Evolutionary conservation across 164 flowering plant genomes (phyloP), one percentile per base, ranked within the genome.

Genomic region (Umbilicus rupestris): DNA sequence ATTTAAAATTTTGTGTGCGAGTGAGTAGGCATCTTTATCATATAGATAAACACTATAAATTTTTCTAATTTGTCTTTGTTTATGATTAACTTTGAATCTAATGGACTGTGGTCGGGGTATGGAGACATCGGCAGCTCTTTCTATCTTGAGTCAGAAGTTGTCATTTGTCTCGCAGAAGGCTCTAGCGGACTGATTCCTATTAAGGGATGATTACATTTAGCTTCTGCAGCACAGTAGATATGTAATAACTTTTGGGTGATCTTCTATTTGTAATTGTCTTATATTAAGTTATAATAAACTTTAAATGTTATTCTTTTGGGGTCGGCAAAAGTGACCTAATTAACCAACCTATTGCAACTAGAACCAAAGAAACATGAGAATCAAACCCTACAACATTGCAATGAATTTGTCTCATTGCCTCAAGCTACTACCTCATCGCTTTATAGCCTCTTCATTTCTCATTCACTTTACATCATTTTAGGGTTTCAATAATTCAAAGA

Each of bases 341-440:
- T n/a, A 49, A 49, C 55, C 55, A 22, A 28, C 37, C 37, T 35
- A 35, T 35, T 28, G 60, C 33, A 26, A 55, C 19, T 0, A 55
- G 28, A 26, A 17, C 58, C 28, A 8, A 11, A 26, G 28, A 24
- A 26, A 28, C 17, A 28, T 10, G 9, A 3, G 33, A 55, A 55
- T 26, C 17, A 55, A 55, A 28, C 1, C 33, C 31, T 55, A 78
- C 26, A 20, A 50, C 28, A 80, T 75, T 75, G 70, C 70, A 72
- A 69, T 71, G 68, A 77, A 81, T 76, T 83, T 85, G 83, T 85
- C 78, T 74, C 73, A 66, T 70, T 26, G 28, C 60, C 33, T 28
- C 33, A 3, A 55, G 22, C 19, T 28, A 55, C 33, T 28, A 55
- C 33, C 57, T 63, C 68, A 42, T 35, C 37, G 37, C 69, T 50